Evolutionary conservation across 768 basidiomycete species (phyloP), one percentile per base, ranked within the genome.

Genomic region (Lentinula aciculospora): DNA sequence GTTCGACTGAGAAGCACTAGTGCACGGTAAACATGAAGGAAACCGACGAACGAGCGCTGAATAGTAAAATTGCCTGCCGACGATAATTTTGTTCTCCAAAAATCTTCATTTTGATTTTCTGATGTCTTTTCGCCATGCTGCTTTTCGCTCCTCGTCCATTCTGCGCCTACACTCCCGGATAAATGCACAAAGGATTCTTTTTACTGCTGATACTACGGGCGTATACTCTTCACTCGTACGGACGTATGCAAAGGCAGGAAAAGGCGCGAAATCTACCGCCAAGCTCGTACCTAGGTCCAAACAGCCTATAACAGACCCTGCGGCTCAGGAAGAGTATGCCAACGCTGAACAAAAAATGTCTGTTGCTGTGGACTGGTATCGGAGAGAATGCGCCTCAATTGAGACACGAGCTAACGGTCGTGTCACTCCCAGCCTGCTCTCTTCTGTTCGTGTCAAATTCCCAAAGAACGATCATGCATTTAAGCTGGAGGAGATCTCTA

Each of bases 341-440:
- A 86, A 83, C 63, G 71, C 83, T 0, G 85, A 87, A 61, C 68
- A 75, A 6, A 81, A 80, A 60, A 93, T 94, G 89, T 66, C 71
- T 32, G 67, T 74, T 2, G 74, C 79, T 3, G 77, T 88, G n/a
- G 88, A 89, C 21, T 85, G 85, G 82, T 88, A 82, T 76, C 77
- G 83, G 56, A 89, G 88, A 60, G 89, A 91, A 64, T 85, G 89
- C 51, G 84, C 86, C n/a, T 76, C 72, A 17, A 72, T 85, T 21
- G 88, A 91, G 69, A 81, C 79, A 21, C 84, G 90, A 13, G 88
- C 87, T 1, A 82, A 76, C 54, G 92, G 92, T 29, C 86, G 89
- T 27, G 80, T 94, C 59, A 89, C 87, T 0, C 88, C 92, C 1
- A 79, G 79, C 1, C 63, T 94, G 60, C 78, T 94, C 50, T 74